phyloP scores from a whole-genome alignment of 805 yeast genomes.

The Ogataea nitratoaversa region DNA sequence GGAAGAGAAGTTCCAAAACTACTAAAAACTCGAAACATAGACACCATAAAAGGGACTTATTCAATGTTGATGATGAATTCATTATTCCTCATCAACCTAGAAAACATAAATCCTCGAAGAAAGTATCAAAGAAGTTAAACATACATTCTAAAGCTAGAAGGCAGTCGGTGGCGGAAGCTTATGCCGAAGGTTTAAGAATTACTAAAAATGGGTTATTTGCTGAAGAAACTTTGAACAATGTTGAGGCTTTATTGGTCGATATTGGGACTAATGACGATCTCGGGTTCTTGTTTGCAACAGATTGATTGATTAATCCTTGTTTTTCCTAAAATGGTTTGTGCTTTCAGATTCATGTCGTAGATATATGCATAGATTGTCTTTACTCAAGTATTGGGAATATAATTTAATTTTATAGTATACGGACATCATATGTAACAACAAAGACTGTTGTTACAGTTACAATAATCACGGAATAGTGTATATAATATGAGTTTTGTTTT shows the following conservation, averaged over 20 bases:
- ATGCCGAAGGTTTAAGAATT: conserved; percentile 67
- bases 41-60: conserved; percentile 10
- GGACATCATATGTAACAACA: too few species aligned
- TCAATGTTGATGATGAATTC: conserved; percentile 21
- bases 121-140: conserved; percentile 19
- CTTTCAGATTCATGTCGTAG: too few species aligned
- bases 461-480: too few species aligned
- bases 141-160: conserved; percentile 43
- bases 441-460: too few species aligned
- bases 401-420: too few species aligned
- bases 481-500: too few species aligned
- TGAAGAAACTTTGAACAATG: conserved; percentile 68
- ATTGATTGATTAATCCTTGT: conserved; percentile 1
- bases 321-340: background rate
- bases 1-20: background rate
- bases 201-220: conserved; percentile 75
- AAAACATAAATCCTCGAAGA: conserved; percentile 11
- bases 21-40: conserved; percentile 18
- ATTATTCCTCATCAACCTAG: conserved; percentile 19
- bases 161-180: conserved; percentile 70
- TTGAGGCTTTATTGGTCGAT: conserved; percentile 64
- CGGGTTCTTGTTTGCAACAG: conserved; percentile 32
- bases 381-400: too few species aligned
- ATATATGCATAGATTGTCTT: too few species aligned
- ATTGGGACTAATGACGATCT: conserved; percentile 40